These are phyloP conservation scores for Malania oleifera DNA, from an alignment of 164 flowering plant species.

Conservation along the genomic window DNA sequence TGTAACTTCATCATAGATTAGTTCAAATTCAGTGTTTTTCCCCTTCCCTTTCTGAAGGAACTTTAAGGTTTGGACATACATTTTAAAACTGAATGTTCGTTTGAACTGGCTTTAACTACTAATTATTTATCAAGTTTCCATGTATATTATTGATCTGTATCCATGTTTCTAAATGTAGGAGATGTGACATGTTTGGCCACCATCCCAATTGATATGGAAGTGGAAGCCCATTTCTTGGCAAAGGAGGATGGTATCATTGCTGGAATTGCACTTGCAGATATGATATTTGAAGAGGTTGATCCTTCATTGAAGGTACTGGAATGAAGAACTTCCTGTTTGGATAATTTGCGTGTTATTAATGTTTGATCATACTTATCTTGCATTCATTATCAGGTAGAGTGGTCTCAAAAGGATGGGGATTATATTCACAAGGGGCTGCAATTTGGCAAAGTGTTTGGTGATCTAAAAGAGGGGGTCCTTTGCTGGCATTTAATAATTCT, in stretches of 20 bases:
- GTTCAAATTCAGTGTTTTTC: not conserved
- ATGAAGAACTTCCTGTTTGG: not conserved
- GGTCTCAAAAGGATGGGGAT: slow-evolving; percentile 83
- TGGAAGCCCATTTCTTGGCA: slow-evolving; percentile 84
- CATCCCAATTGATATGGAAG: slow-evolving; percentile 72
- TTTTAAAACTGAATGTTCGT: no score
- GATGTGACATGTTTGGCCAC: slow-evolving; percentile 95
- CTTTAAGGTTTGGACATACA: not conserved
- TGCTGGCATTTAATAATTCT: not conserved
- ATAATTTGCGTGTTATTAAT: not conserved
- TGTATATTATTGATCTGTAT: not conserved
- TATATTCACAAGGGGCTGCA: slow-evolving; percentile 61
- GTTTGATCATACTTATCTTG: slow-evolving; percentile 2
- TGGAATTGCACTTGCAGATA: slow-evolving; percentile 84
- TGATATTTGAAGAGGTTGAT: slow-evolving; percentile 86
- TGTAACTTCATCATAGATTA: not conserved
- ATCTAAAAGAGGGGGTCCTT: not conserved
- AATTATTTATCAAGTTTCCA: not conserved
- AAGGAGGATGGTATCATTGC: slow-evolving; percentile 94
- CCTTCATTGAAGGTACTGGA: slow-evolving; percentile 70
- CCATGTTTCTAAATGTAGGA: slow-evolving; percentile 35
- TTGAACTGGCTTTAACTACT: not conserved
- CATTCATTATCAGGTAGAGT: slow-evolving; percentile 60
- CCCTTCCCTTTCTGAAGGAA: not conserved
- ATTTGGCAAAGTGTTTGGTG: slow-evolving; percentile 88